These are phyloP conservation scores for Candida maesae DNA, from an alignment of 805 yeast species.

Conservation along the genomic window DNA sequence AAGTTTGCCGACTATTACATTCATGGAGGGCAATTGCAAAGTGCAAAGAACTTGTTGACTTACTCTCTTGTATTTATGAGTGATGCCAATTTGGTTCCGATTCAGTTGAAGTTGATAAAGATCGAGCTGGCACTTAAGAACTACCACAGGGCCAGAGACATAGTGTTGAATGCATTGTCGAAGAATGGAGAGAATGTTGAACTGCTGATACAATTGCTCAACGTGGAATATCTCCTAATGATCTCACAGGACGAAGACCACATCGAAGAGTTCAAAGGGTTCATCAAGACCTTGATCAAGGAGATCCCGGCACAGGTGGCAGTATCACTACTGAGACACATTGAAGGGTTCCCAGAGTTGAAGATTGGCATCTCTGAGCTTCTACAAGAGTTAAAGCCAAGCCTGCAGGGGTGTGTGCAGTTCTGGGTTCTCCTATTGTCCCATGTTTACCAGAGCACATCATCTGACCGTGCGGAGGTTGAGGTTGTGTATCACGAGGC, in stretches of 20 bases:
- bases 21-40: slow-evolving; percentile 27
- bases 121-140: slow-evolving; percentile 38
- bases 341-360: slow-evolving; percentile 1
- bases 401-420: background rate
- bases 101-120: slow-evolving; percentile 39
- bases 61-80: slow-evolving; percentile 31
- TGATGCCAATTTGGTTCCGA: slow-evolving; percentile 25
- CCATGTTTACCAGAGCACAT: background rate
- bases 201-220: slow-evolving; percentile 39
- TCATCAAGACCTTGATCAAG: slow-evolving; percentile 5
- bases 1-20: slow-evolving; percentile 43
- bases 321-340: slow-evolving; percentile 4
- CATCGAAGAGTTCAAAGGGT: slow-evolving; percentile 3
- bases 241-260: background rate
- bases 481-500: slow-evolving; percentile 4
- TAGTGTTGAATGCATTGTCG: slow-evolving; percentile 21
- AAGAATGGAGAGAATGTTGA: slow-evolving; percentile 30
- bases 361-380: background rate
- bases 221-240: slow-evolving; percentile 35
- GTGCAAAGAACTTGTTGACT: slow-evolving; percentile 38
- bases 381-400: background rate
- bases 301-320: slow-evolving; percentile 2
- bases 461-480: background rate
- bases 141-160: slow-evolving; percentile 32
- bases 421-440: slow-evolving; percentile 3